These are phyloP conservation scores for Beauveria rudraprayagi DNA, from an alignment of 2,329 filamentous ascomycete genomes.

Conservation along the genomic window DNA sequence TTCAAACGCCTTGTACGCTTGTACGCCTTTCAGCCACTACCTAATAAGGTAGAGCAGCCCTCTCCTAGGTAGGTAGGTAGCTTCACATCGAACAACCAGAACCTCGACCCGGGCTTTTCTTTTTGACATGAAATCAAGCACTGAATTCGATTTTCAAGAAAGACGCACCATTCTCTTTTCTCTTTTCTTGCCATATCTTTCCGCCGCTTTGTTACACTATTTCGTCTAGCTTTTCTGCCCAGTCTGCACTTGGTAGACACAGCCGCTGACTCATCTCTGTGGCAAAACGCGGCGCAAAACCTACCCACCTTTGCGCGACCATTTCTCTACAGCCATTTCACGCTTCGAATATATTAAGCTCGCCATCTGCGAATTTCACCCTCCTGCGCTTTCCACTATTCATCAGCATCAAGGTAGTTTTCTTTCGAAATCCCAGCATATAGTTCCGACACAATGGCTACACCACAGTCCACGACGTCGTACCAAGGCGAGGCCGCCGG, in stretches of 20 bases:
- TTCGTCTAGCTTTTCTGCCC: too few relatives aligned
- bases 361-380: background rate
- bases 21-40: too few relatives aligned
- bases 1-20: too few relatives aligned
- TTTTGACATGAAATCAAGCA: too few relatives aligned
- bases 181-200: too few relatives aligned
- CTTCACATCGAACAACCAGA: too few relatives aligned
- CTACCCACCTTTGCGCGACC: background rate
- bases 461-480: conserved; percentile 43
- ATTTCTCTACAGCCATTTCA: background rate
- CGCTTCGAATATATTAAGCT: background rate
- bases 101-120: too few relatives aligned
- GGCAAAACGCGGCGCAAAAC: background rate
- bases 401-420: background rate
- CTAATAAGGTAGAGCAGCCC: too few relatives aligned
- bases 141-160: too few relatives aligned
- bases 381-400: background rate
- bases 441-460: conserved; percentile 39
- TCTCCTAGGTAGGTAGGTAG: too few relatives aligned
- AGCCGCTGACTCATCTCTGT: background rate
- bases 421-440: background rate
- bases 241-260: background rate
- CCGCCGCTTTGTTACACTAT: too few relatives aligned
- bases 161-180: too few relatives aligned
- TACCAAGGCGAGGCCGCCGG: conserved; percentile 29